phyloP scores from a whole-genome alignment of 371 early-diverging fungal species.

The Lichtheimia hyalospora region DNA sequence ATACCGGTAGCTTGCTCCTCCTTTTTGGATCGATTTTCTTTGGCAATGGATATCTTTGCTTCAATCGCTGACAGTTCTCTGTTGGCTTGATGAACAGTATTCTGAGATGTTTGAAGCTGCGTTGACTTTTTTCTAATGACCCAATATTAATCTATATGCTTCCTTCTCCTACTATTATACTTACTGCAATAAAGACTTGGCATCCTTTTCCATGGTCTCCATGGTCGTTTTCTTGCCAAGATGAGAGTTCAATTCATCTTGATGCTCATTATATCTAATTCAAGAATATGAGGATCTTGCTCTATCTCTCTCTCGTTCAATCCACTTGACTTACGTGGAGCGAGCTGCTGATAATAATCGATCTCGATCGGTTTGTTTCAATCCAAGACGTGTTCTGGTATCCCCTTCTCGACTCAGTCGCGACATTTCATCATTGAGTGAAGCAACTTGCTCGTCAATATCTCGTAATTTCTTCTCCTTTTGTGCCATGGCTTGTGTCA shows the following conservation, averaged over 20 bases:
- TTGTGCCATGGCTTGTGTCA: slow-evolving; percentile 10
- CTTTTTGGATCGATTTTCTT: slow-evolving; percentile 14
- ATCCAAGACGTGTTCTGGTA: slow-evolving; percentile 54
- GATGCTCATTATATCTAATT: slow-evolving; percentile 22
- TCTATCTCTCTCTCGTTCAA: neutral
- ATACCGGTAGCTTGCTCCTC: slow-evolving; percentile 22
- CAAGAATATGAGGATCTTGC: slow-evolving; percentile 4
- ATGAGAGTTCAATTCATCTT: slow-evolving; percentile 26
- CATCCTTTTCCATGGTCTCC: slow-evolving; percentile 27
- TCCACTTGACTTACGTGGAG: slow-evolving; percentile 15
- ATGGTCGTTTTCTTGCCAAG: slow-evolving; percentile 24
- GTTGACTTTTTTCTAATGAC: no score
- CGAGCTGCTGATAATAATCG: slow-evolving; percentile 30
- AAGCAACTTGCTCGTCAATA: slow-evolving; percentile 29
- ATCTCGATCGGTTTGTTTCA: slow-evolving; percentile 51
- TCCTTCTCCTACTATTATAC: neutral
- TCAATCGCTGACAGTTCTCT: slow-evolving; percentile 35
- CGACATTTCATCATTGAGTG: slow-evolving; percentile 49
- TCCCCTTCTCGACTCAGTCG: slow-evolving; percentile 55
- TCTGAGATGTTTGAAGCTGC: slow-evolving; percentile 7
- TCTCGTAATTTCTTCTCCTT: slow-evolving; percentile 27
- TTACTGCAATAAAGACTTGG: neutral
- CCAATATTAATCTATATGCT: neutral
- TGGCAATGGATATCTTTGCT: slow-evolving; percentile 40
- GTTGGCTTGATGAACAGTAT: neutral